Base-by-base conservation (phyloP, 306 rosid species). In the Canavalia gladiata region DNA sequence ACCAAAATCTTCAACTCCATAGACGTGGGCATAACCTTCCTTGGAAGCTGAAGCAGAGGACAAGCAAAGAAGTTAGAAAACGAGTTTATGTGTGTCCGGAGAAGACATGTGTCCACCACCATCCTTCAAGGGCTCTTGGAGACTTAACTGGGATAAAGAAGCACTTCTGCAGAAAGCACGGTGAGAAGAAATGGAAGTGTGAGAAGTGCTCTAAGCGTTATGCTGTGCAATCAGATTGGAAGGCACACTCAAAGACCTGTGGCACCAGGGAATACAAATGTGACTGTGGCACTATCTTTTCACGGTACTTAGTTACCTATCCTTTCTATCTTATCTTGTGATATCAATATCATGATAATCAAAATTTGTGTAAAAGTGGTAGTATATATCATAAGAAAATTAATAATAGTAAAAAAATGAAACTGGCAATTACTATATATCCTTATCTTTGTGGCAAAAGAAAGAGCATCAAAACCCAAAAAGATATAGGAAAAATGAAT, bases 101-200 rank as follows among this genome's bases (percentile, higher is more conserved):
- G 39, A 94, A 88, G 82, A 91, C 57, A 43, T 94, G 98, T 41
- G 97, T 94, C 1, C 98, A 94, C 46, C 72, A 91, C 51, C 91
- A 91, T 42, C 90, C 97, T 60, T 90, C 95, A 1, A 87, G 98
- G 78, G 98, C 98, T 13, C 87, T 91, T 8, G 98, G 98, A 45
- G 98, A 94, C 80, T 81, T 94, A 28, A 94, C 98, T 2, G 97
- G 98, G n/a, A 91, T 94, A 6, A 94, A 94, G 52, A 94, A 94
- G 84, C 98, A 94, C 94, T 94, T 94, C 10, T 91, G 98, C 76
- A 71, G 97, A 54, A 94, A 94, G 82, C 98, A 94, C 35, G 98
- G 98, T 1, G 98, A 94, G 87, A 94, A 94, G 92, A 94, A 91
- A 86, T 91, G 98, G 97, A 94, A 91, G 90, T 93, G 97, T 11